These are phyloP conservation scores for Apiotrichum mycotoxinovorans DNA, from an alignment of 1,284 basidiomycete genomes.

Conservation along the genomic window DNA sequence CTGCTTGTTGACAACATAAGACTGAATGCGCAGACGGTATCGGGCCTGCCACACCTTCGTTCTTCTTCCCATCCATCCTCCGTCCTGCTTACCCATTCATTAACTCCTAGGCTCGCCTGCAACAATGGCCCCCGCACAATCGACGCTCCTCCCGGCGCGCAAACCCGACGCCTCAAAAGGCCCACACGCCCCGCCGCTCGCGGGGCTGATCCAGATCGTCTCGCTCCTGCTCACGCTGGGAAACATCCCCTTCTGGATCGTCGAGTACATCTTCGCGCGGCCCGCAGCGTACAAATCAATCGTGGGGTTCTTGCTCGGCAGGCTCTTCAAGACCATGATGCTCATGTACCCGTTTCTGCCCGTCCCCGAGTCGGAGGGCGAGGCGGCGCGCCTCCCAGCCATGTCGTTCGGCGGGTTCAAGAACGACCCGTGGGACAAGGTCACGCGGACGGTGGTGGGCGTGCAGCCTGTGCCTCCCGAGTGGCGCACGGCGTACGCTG, in stretches of 20 bases:
- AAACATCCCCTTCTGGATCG: neutral
- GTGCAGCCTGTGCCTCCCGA: neutral
- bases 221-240: neutral
- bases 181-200: neutral
- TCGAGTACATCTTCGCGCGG: neutral
- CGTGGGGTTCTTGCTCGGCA: neutral
- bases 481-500: slow-evolving; percentile 1
- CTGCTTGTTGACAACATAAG: too few species aligned
- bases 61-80: too few species aligned
- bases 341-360: neutral
- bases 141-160: neutral
- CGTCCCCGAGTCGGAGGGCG: neutral
- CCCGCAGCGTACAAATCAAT: neutral
- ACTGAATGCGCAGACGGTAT: too few species aligned
- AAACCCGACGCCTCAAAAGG: neutral
- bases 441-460: neutral
- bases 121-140: neutral
- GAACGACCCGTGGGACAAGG: neutral
- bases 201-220: neutral
- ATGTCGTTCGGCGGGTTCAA: too few species aligned
- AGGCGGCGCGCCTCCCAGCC: neutral
- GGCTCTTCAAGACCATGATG: neutral
- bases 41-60: too few species aligned
- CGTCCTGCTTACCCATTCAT: too few species aligned
- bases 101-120: too few species aligned